phyloP scores from a whole-genome alignment of 768 basidiomycete species.

The Cystobasidium ongulense region DNA sequence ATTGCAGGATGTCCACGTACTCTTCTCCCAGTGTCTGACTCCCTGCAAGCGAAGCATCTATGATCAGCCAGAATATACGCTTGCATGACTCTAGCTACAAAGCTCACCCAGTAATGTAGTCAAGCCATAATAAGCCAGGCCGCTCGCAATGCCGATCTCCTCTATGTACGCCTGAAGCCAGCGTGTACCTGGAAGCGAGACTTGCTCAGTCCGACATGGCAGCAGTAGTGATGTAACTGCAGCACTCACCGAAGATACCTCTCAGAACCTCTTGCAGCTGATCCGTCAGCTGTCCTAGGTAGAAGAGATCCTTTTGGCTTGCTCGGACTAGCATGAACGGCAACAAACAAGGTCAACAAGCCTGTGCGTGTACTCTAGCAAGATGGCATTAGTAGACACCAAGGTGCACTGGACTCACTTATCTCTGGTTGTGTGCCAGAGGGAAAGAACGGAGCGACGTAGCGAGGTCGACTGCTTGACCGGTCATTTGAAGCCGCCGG shows the following conservation, averaged over 20 bases:
- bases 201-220: not conserved
- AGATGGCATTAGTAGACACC: not conserved
- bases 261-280: conserved; percentile 37
- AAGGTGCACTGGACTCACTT: conserved; percentile 31
- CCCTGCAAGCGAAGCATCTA: conserved; percentile 25
- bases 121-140: conserved; percentile 40
- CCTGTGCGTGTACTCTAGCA: no score
- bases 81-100: not conserved
- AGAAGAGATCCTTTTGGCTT: conserved; percentile 43
- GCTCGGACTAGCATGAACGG: conserved; percentile 37
- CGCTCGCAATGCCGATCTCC: conserved; percentile 37
- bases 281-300: conserved; percentile 38
- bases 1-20: conserved; percentile 42
- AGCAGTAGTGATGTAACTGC: no score
- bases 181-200: conserved; percentile 33
- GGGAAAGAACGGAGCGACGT: conserved; percentile 37
- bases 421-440: conserved; percentile 41
- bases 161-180: conserved; percentile 39
- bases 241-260: conserved; percentile 34
- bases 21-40: conserved; percentile 43
- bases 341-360: not conserved
- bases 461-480: not conserved
- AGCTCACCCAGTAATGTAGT: conserved; percentile 40
- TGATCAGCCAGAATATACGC: not conserved
- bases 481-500: not conserved